Evolutionary conservation across 257 asterid genomes (phyloP).

Genomic region (Dorcoceras hygrometricum): DNA sequence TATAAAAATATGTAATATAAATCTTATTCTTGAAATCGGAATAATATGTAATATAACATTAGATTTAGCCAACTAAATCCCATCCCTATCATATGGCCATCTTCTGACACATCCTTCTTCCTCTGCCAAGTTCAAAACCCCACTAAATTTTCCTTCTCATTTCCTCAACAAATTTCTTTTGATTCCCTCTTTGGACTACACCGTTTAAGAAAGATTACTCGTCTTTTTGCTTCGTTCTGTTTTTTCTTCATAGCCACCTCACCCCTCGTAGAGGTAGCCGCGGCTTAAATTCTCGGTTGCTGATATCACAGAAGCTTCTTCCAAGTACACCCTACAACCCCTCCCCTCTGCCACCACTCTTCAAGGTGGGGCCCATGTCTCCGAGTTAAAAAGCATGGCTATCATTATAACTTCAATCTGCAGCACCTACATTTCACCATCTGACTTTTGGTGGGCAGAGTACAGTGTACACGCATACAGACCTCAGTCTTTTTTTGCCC

Average conservation of each 20-base stretch:
- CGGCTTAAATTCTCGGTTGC: background rate
- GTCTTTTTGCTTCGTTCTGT: background rate
- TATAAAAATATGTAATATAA: too few species aligned
- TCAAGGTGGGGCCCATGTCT: conserved; percentile 30
- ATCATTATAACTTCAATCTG: conserved; percentile 25
- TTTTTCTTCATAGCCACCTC: background rate
- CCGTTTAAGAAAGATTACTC: background rate
- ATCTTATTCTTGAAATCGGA: too few species aligned
- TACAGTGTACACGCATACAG: conserved; percentile 12
- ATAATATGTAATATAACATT: too few species aligned
- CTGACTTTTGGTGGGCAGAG: conserved; percentile 28
- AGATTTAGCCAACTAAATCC: conserved; percentile 10
- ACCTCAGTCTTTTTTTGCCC: conserved; percentile 20
- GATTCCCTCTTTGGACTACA: background rate
- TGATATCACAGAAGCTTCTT: background rate
- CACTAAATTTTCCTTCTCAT: background rate
- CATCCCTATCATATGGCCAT: conserved; percentile 20
- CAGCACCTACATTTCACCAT: conserved; percentile 24
- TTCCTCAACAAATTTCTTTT: background rate
- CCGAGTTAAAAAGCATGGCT: conserved; percentile 25
- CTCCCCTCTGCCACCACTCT: background rate
- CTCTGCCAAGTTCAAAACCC: conserved; percentile 4
- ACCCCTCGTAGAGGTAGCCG: background rate
- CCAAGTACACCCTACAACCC: background rate
- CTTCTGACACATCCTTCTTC: conserved; percentile 9